Conservation (phyloP, 805 yeast genomes). For the Kodamaea neixiangensis region DNA sequence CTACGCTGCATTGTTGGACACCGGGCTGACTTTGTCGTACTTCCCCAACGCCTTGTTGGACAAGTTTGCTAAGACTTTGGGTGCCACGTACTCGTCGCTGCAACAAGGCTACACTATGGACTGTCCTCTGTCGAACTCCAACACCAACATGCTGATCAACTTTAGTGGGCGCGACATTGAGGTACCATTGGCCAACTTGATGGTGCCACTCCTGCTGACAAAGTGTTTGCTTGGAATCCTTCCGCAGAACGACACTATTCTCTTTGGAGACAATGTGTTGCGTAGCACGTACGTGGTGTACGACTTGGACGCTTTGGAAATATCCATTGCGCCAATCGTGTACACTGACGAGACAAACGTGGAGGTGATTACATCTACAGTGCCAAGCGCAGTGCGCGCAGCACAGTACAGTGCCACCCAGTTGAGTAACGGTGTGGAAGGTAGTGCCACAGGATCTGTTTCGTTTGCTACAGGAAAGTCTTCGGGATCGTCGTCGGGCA, state of each 20-base stretch:
- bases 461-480: background rate
- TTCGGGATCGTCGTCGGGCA: background rate
- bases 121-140: slow-evolving; percentile 35
- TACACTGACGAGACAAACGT: slow-evolving; percentile 39
- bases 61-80: slow-evolving; percentile 36
- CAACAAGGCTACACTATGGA: slow-evolving; percentile 48
- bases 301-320: slow-evolving; percentile 57
- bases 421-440: slow-evolving; percentile 7
- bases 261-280: slow-evolving; percentile 68
- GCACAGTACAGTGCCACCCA: slow-evolving; percentile 45
- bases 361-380: slow-evolving; percentile 44
- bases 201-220: slow-evolving; percentile 15
- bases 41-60: slow-evolving; percentile 40
- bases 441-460: slow-evolving; percentile 10
- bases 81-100: slow-evolving; percentile 42
- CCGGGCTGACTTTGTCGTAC: slow-evolving; percentile 42
- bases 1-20: slow-evolving; percentile 32
- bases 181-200: slow-evolving; percentile 45
- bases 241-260: slow-evolving; percentile 22
- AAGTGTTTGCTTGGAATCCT: slow-evolving; percentile 22
- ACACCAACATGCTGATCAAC: slow-evolving; percentile 41
- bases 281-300: slow-evolving; percentile 65
- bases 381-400: slow-evolving; percentile 57
- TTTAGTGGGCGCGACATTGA: slow-evolving; percentile 60
- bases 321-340: slow-evolving; percentile 46